Evolutionary conservation across 805 yeast genomes (phyloP), one percentile per base, ranked within the genome.

Genomic region (Candida suzukii): DNA sequence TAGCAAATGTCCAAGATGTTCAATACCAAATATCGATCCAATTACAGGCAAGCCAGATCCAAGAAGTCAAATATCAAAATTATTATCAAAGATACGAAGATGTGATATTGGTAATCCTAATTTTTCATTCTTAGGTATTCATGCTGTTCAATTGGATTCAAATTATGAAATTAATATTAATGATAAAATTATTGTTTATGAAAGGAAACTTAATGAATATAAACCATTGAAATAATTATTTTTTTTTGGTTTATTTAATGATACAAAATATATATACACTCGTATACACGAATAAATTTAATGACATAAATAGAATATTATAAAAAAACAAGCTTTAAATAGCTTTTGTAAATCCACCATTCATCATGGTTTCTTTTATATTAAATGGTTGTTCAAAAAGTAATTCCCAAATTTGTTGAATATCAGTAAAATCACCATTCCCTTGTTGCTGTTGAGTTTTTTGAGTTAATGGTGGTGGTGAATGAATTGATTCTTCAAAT

Each of bases 1-100:
- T 9, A 45, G 52, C 36, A 59, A 58, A 39, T 59, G 64, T 40
- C 46, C 54, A 6, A 45, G 64, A 34, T 59, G 65, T 29, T 32
- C 53, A 1, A 41, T 57, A 34, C 63, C 62, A 7, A 59, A 59
- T 35, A 48, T 60, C 16, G 46, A 56, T 37, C 25, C 43, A 3
- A 29, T 38, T 1, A 48, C 41, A 1, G 65, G 63, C 4, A 38
- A 29, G 1, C 38, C 48, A 29, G 58, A 58, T 34, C 44, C 47
- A 27, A 46, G 51, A n/a, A 37, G 46, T 9, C 47, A 46, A 1
- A 46, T 59, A 13, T 44, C 57, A 12, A 54, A 47, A 32, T 44
- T 48, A 4, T 42, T 60, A 48, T 40, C 57, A 3, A 53, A 48
- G 27, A 55, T 47, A 34, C 47, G 65, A 41, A 49, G 63, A 29